These are phyloP conservation scores for Aspergillus saccharolyticus DNA, from an alignment of 495 filamentous ascomycete genomes.

Conservation along the genomic window DNA sequence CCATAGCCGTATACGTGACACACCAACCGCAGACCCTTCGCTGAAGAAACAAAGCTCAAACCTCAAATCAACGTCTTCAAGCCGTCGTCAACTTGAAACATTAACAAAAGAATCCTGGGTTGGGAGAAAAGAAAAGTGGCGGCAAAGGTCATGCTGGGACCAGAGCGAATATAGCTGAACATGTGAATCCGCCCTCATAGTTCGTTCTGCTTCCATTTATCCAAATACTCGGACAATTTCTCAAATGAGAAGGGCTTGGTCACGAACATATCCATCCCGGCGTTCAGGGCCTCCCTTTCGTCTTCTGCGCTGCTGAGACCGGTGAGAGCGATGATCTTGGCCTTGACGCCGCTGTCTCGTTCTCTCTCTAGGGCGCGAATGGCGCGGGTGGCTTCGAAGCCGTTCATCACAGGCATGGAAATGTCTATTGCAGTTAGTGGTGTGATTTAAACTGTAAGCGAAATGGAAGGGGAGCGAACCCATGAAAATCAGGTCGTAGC, in stretches of 20 bases:
- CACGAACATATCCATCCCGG: slow-evolving; percentile 67
- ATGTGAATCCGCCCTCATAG: slow-evolving; percentile 1
- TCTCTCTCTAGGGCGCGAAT: slow-evolving; percentile 60
- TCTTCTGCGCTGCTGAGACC: slow-evolving; percentile 59
- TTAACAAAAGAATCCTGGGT: no score
- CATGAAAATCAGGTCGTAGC: slow-evolving; percentile 57
- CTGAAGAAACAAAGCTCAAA: no score
- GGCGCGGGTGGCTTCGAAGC: slow-evolving; percentile 62
- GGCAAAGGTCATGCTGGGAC: no score
- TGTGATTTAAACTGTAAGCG: background rate
- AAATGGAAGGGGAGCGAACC: slow-evolving; percentile 23
- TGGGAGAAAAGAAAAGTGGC: no score
- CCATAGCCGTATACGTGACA: background rate
- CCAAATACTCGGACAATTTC: slow-evolving; percentile 41
- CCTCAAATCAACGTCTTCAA: background rate
- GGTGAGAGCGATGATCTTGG: slow-evolving; percentile 65
- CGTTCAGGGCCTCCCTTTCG: slow-evolving; percentile 59
- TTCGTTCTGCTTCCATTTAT: slow-evolving; percentile 40
- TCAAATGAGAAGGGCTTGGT: slow-evolving; percentile 63
- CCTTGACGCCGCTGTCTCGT: slow-evolving; percentile 28
- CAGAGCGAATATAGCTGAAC: no score
- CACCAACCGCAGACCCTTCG: background rate
- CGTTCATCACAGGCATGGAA: slow-evolving; percentile 76
- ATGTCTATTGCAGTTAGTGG: slow-evolving; percentile 44
- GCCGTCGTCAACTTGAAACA: background rate